Evolutionary conservation across 208 protist genomes (phyloP).

Genomic region (Kentomonas sorsogonicus): DNA sequence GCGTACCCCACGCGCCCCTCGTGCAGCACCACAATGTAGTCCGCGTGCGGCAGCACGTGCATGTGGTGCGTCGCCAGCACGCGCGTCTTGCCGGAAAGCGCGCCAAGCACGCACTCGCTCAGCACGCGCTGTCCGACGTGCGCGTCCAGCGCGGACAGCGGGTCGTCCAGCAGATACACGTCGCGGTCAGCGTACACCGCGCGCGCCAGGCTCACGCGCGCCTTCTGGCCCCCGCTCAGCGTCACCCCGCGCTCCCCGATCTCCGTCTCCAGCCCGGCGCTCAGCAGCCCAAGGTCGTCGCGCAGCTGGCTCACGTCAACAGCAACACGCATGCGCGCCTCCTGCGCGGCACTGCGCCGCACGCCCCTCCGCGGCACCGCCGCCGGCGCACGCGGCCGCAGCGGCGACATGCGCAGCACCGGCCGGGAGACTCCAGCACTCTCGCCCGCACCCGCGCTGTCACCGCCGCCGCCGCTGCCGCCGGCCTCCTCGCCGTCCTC

Average conservation of each 20-base stretch:
- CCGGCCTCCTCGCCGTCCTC: conserved; percentile 19
- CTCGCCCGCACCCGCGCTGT: conserved; percentile 14
- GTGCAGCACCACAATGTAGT: conserved; percentile 83
- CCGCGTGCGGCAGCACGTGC: conserved; percentile 77
- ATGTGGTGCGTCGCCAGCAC: conserved; percentile 93
- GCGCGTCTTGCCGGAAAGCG: conserved; percentile 71
- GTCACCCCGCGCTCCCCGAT: conserved; percentile 87
- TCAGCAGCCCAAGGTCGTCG: conserved; percentile 75
- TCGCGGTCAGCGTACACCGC: conserved; percentile 83
- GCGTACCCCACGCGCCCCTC: conserved; percentile 43
- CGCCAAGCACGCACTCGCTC: conserved; percentile 36
- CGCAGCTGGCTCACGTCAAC: conserved; percentile 67
- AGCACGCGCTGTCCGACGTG: conserved; percentile 63
- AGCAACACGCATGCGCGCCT: conserved; percentile 39
- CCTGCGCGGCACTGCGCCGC: conserved; percentile 24
- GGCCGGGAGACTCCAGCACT: conserved; percentile 32
- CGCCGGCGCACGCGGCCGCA: conserved; percentile 28
- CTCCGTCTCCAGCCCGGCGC: conserved; percentile 82
- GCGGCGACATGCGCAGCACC: conserved; percentile 38
- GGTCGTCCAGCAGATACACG: conserved; percentile 90
- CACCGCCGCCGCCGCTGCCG: conserved; percentile 29
- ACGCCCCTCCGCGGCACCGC: conserved; percentile 12
- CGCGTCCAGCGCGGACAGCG: conserved; percentile 90
- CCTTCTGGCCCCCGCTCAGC: conserved; percentile 87
- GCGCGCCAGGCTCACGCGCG: conserved; percentile 81